These are phyloP conservation scores for Talaromyces rugulosus DNA, from an alignment of 2,329 filamentous ascomycete species.

Conservation along the genomic window DNA sequence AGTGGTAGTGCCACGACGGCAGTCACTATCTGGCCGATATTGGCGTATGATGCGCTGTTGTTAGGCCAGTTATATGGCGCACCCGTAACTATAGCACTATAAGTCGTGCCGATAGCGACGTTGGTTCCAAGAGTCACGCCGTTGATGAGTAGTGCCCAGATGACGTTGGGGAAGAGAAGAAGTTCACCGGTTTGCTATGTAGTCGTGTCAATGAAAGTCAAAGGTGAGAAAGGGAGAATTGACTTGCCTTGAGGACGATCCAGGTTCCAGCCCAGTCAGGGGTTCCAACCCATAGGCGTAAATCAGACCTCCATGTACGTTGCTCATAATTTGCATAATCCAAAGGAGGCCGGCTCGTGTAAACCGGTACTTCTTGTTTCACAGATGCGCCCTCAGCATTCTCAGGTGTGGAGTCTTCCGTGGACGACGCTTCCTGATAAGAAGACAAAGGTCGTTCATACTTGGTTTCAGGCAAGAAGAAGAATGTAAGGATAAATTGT, in stretches of 20 bases:
- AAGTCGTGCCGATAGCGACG: slow-evolving; percentile 42
- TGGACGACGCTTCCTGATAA: slow-evolving; percentile 29
- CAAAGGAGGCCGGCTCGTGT: slow-evolving; percentile 17
- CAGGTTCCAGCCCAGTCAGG: slow-evolving; percentile 33
- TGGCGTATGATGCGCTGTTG: slow-evolving; percentile 32
- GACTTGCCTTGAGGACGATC: slow-evolving; percentile 19
- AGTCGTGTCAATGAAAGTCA: slow-evolving; percentile 6
- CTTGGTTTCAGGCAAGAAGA: slow-evolving; percentile 42
- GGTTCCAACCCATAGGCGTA: slow-evolving; percentile 38
- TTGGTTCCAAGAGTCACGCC: slow-evolving; percentile 39
- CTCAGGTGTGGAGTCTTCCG: slow-evolving; percentile 15
- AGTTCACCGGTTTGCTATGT: slow-evolving; percentile 28
- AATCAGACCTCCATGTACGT: slow-evolving; percentile 30
- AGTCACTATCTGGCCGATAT: slow-evolving; percentile 38
- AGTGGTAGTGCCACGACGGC: slow-evolving; percentile 36
- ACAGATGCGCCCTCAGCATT: slow-evolving; percentile 15
- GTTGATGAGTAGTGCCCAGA: slow-evolving; percentile 40
- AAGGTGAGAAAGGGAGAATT: background rate
- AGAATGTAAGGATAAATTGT: slow-evolving; percentile 32
- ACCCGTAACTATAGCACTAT: slow-evolving; percentile 31
- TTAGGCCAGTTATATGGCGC: slow-evolving; percentile 37
- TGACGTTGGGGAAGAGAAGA: slow-evolving; percentile 39
- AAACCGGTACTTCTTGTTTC: background rate
- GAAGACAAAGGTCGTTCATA: slow-evolving; percentile 36
- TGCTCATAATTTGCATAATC: slow-evolving; percentile 35